Evolutionary conservation across 306 rosid species (phyloP).

Genomic region (Corylus avellana): DNA sequence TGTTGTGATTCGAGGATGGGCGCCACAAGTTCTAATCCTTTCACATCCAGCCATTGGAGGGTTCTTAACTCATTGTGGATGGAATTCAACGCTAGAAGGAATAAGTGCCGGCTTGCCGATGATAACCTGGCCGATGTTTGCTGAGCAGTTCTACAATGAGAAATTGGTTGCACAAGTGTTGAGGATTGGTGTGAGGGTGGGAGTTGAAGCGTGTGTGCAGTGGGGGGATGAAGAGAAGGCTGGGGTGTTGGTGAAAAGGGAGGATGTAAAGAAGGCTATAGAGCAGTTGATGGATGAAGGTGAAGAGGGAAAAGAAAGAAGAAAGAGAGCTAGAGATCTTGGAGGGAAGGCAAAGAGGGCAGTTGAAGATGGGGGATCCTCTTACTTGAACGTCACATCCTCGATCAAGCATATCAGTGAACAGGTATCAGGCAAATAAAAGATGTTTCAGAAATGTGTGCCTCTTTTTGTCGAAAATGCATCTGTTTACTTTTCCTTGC

Average conservation of each 20-base stretch:
- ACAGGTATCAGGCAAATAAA: not conserved
- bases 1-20: constrained; percentile 58
- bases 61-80: constrained; percentile 66
- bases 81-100: constrained; percentile 71
- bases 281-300: constrained; percentile 18
- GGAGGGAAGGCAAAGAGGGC: not conserved
- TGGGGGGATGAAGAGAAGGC: constrained; percentile 17
- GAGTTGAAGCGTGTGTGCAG: not conserved
- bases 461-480: not conserved
- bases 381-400: not conserved
- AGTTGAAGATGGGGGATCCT: not conserved
- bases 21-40: constrained; percentile 57
- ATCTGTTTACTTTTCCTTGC: not conserved
- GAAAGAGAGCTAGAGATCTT: constrained; percentile 2
- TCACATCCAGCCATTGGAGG: constrained; percentile 58
- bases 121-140: constrained; percentile 64
- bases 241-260: constrained; percentile 11
- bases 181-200: constrained; percentile 19
- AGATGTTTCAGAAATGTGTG: not conserved
- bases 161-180: constrained; percentile 31
- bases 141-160: constrained; percentile 63
- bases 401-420: not conserved
- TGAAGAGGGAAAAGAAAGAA: constrained; percentile 8
- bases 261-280: constrained; percentile 9
- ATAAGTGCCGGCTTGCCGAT: constrained; percentile 51